These are phyloP conservation scores for Zygotorulaspora chibaensis DNA, from an alignment of 805 yeast species.

Conservation along the genomic window DNA sequence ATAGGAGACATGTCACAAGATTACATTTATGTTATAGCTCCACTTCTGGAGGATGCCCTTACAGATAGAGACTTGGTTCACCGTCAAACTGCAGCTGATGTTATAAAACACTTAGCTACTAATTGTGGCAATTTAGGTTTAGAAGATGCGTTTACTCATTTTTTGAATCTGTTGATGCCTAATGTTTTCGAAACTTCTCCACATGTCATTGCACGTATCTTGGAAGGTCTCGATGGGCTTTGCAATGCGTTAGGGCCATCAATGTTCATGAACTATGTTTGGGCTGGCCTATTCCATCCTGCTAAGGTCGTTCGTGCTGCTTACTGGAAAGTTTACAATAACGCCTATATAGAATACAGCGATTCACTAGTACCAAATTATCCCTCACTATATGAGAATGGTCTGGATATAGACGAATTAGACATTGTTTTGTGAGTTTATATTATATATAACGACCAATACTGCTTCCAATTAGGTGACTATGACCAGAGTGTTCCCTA, in stretches of 20 bases:
- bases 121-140: conserved; percentile 70
- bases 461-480: neutral
- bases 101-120: conserved; percentile 74
- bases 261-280: conserved; percentile 61
- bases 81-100: conserved; percentile 91
- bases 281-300: conserved; percentile 92
- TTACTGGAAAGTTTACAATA: conserved; percentile 82
- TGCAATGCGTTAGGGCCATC: conserved; percentile 75
- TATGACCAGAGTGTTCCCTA: neutral
- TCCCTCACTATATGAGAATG: conserved; percentile 49
- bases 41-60: conserved; percentile 82
- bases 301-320: conserved; percentile 80
- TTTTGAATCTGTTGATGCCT: conserved; percentile 77
- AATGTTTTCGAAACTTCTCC: conserved; percentile 93
- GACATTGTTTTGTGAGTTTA: conserved; percentile 35
- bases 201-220: conserved; percentile 78
- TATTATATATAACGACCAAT: neutral
- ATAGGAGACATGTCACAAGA: conserved; percentile 76
- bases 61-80: conserved; percentile 89
- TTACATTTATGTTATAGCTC: conserved; percentile 74
- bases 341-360: conserved; percentile 64
- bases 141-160: conserved; percentile 81
- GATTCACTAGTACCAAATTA: conserved; percentile 81
- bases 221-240: conserved; percentile 75
- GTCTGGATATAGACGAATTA: conserved; percentile 44